Conservation (phyloP, 2,329 filamentous ascomycete genomes). For the Tympanopsis confertula region DNA sequence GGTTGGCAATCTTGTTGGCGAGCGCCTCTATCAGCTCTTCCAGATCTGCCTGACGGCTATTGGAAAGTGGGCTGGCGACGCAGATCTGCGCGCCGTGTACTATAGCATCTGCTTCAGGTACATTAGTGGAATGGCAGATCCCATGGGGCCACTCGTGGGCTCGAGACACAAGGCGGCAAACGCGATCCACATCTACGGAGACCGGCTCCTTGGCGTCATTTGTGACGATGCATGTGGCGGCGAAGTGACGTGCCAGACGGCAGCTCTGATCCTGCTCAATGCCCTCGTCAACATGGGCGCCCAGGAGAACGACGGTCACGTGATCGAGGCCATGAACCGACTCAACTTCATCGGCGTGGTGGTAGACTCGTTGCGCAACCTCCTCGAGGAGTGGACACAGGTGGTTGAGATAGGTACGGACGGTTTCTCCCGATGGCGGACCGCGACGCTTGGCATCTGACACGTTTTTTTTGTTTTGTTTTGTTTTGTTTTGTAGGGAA, state of each 20-base stretch:
- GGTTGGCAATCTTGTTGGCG: conserved; percentile 65
- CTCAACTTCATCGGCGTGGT: conserved; percentile 87
- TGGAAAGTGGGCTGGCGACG: conserved; percentile 57
- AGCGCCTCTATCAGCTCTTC: conserved; percentile 85
- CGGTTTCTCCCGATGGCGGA: conserved; percentile 6
- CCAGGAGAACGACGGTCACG: conserved; percentile 57
- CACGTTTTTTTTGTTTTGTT: conserved; percentile 6
- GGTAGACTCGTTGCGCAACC: conserved; percentile 72
- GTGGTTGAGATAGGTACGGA: conserved; percentile 41
- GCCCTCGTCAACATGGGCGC: conserved; percentile 64
- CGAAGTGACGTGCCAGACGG: conserved; percentile 69
- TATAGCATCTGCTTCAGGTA: conserved; percentile 89
- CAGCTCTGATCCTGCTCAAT: conserved; percentile 75
- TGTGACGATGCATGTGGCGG: conserved; percentile 90
- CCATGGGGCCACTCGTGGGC: conserved; percentile 6
- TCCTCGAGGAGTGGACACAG: conserved; percentile 61
- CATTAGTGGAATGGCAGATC: conserved; percentile 52
- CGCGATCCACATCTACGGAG: conserved; percentile 56
- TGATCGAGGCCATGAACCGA: conserved; percentile 69
- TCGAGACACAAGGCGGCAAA: conserved; percentile 56
- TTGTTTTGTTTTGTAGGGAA: conserved; percentile 17
- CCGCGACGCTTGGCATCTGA: conserved; percentile 14
- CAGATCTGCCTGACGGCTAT: conserved; percentile 74
- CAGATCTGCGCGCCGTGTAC: conserved; percentile 68
- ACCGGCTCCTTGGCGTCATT: conserved; percentile 70